phyloP scores from a whole-genome alignment of 768 basidiomycete genomes.

The Agaricus blazei region DNA sequence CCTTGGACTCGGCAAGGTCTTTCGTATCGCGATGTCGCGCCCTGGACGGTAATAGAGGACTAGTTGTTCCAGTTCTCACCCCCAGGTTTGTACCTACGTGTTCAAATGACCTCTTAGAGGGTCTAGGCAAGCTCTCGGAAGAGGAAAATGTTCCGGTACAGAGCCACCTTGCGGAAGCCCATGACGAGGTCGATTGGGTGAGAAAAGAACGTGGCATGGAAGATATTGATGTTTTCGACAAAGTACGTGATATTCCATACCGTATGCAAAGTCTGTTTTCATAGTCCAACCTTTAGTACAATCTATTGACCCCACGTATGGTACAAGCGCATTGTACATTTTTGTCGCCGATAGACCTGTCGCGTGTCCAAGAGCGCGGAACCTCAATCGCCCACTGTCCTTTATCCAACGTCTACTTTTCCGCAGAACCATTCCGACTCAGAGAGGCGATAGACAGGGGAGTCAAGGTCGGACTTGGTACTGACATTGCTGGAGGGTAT shows the following conservation, averaged over 20 bases:
- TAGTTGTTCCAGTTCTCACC: conserved; percentile 80
- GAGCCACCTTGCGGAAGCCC: conserved; percentile 80
- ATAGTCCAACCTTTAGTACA: conserved; percentile 43
- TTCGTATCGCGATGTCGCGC: conserved; percentile 53
- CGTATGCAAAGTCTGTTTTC: not conserved
- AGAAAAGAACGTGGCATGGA: conserved; percentile 49
- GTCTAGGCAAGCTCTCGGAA: conserved; percentile 52
- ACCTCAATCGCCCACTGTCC: conserved; percentile 84
- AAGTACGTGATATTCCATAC: conserved; percentile 32
- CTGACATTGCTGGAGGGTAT: conserved; percentile 87
- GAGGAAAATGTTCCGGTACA: conserved; percentile 53
- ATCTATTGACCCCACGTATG: conserved; percentile 42
- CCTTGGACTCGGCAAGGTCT: conserved; percentile 44
- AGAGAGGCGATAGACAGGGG: conserved; percentile 63
- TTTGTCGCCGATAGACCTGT: conserved; percentile 46
- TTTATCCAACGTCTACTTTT: conserved; percentile 86
- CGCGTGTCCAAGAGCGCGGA: conserved; percentile 40
- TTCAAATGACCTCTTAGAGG: conserved; percentile 61
- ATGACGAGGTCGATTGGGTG: conserved; percentile 75
- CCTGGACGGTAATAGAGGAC: conserved; percentile 32
- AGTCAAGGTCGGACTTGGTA: conserved; percentile 76
- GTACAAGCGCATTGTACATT: conserved; percentile 91
- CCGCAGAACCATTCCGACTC: conserved; percentile 59
- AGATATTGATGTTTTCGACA: conserved; percentile 74
- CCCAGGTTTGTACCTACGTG: conserved; percentile 91